Evolutionary conservation across 805 yeast genomes (phyloP).

Genomic region (Cyberlindnera mississippiensis): DNA sequence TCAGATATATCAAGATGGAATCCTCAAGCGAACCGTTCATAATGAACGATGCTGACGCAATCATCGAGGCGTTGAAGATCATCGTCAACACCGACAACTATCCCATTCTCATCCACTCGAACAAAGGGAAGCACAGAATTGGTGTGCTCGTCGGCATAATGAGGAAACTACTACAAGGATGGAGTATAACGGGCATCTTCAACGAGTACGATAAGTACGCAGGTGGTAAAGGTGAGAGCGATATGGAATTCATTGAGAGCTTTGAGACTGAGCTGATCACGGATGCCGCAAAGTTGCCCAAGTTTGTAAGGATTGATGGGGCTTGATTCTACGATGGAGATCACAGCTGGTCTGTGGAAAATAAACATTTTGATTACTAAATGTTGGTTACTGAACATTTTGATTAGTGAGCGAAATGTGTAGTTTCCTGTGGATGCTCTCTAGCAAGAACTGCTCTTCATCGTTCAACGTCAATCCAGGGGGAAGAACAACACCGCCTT

Average conservation of each 20-base stretch:
- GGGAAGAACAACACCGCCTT: background rate
- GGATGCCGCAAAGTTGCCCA: slow-evolving; percentile 50
- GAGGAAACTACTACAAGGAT: slow-evolving; percentile 81
- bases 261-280: slow-evolving; percentile 61
- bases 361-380: too few relatives aligned
- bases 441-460: slow-evolving; percentile 6
- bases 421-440: slow-evolving; percentile 2
- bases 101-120: slow-evolving; percentile 87
- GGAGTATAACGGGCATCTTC: slow-evolving; percentile 90
- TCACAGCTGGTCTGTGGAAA: too few relatives aligned
- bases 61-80: slow-evolving; percentile 52
- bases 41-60: slow-evolving; percentile 52
- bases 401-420: too few relatives aligned
- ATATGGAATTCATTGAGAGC: slow-evolving; percentile 82
- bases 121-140: slow-evolving; percentile 93
- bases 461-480: background rate
- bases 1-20: slow-evolving; percentile 61
- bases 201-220: slow-evolving; percentile 94
- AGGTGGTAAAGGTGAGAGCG: slow-evolving; percentile 89
- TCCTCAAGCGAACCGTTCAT: slow-evolving; percentile 73
- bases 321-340: background rate
- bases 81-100: slow-evolving; percentile 64
- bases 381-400: too few relatives aligned
- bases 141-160: slow-evolving; percentile 92
- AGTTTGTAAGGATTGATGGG: slow-evolving; percentile 43